phyloP scores from a whole-genome alignment of 139 green algal species.

The Raphidocelis subcapitata region DNA sequence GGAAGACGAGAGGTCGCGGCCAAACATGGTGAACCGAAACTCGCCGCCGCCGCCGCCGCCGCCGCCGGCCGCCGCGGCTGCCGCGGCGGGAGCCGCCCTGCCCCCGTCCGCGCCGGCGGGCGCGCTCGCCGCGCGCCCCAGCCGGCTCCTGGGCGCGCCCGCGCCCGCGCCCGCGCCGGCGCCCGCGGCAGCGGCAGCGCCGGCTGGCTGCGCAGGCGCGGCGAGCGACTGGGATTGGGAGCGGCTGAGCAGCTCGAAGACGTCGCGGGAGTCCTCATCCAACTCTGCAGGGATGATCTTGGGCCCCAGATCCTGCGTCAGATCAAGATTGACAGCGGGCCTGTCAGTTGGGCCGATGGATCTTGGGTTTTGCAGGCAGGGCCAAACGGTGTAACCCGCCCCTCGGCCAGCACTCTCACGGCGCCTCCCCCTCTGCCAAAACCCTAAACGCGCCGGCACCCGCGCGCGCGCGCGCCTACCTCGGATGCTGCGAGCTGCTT shows the following conservation, averaged over 20 bases:
- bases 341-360: background rate
- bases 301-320: conserved; percentile 4
- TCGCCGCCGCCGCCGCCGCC: background rate
- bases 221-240: background rate
- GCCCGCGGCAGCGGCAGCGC: background rate
- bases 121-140: background rate
- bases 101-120: background rate
- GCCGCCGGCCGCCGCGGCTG: background rate
- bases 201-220: conserved; percentile 1
- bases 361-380: background rate
- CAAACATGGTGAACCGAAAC: conserved; percentile 33
- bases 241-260: conserved; percentile 13
- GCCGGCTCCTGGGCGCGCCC: background rate
- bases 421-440: background rate
- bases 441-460: background rate
- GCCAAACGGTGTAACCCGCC: background rate
- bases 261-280: conserved; percentile 23
- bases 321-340: background rate
- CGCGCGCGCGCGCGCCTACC: background rate
- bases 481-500: background rate
- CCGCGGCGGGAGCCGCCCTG: background rate
- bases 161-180: background rate
- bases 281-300: conserved; percentile 13
- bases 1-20: conserved; percentile 21
- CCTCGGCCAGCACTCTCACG: background rate